These are phyloP conservation scores for Scheffersomyces stipitis DNA, from an alignment of 805 yeast species.

Conservation along the genomic window DNA sequence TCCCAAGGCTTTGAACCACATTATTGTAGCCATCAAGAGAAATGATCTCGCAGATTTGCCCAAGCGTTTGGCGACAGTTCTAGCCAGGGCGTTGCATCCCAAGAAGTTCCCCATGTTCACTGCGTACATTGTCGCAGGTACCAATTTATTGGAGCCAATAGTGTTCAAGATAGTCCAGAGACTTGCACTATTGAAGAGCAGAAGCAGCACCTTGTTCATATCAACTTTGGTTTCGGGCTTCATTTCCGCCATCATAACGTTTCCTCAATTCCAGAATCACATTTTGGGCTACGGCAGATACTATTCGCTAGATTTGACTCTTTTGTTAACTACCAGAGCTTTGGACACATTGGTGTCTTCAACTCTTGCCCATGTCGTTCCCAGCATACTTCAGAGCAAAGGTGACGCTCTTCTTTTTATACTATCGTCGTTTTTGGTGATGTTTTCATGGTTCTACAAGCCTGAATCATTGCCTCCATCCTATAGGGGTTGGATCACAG, in stretches of 20 bases:
- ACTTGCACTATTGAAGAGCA: neutral
- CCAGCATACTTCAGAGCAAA: conserved; percentile 5
- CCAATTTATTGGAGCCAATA: conserved; percentile 23
- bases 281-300: conserved; percentile 27
- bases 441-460: conserved; percentile 38
- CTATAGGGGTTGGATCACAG: conserved; percentile 48
- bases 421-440: conserved; percentile 29
- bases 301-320: conserved; percentile 35
- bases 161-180: neutral
- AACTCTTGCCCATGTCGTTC: conserved; percentile 8
- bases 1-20: conserved; percentile 25
- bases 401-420: conserved; percentile 33
- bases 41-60: conserved; percentile 13
- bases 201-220: conserved; percentile 6
- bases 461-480: conserved; percentile 44
- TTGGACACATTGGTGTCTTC: conserved; percentile 32
- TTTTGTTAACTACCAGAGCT: conserved; percentile 36
- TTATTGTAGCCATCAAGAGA: conserved; percentile 12
- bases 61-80: conserved; percentile 14
- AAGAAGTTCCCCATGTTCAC: conserved; percentile 36
- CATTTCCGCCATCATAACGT: conserved; percentile 24
- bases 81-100: conserved; percentile 27
- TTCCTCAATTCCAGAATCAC: conserved; percentile 34
- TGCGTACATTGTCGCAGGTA: conserved; percentile 30
- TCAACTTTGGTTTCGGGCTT: conserved; percentile 31